Evolutionary conservation across 2,329 filamentous ascomycete species (phyloP).

Genomic region (Pyricularia sp.): DNA sequence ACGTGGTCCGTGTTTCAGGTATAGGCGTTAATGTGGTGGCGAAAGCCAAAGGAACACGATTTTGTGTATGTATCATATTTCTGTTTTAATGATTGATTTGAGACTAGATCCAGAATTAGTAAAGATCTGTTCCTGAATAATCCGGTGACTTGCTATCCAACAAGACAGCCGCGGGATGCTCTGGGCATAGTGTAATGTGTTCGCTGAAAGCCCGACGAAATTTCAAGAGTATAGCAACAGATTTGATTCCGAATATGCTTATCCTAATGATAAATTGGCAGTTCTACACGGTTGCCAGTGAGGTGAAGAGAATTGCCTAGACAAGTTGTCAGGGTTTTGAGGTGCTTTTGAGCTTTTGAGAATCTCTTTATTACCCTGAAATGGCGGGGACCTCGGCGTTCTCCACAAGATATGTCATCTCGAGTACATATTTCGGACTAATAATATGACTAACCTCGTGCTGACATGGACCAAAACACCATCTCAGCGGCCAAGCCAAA

Average conservation of each 20-base stretch:
- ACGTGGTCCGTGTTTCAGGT: not conserved
- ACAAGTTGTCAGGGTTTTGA: not conserved
- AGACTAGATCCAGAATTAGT: not conserved
- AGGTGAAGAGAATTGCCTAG: not conserved
- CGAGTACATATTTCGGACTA: not conserved
- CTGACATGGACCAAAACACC: not conserved
- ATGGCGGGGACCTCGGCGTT: not conserved
- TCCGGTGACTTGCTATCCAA: not conserved
- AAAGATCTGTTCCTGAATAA: not conserved
- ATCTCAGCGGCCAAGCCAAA: not conserved
- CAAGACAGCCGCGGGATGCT: not conserved
- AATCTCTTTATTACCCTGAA: not conserved
- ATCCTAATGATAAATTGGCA: not conserved
- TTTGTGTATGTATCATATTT: not conserved
- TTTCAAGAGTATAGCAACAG: not conserved
- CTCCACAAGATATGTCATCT: not conserved
- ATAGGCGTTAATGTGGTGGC: not conserved
- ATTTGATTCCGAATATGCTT: not conserved
- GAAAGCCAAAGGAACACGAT: not conserved
- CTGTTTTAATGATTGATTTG: not conserved
- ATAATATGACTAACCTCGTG: not conserved
- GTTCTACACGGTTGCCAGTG: not conserved
- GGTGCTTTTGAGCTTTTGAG: not conserved
- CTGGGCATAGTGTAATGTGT: not conserved
- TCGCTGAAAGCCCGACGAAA: not conserved